These are phyloP conservation scores for Citrus reticulata DNA, from an alignment of 345 rosid genomes.

Conservation along the genomic window DNA sequence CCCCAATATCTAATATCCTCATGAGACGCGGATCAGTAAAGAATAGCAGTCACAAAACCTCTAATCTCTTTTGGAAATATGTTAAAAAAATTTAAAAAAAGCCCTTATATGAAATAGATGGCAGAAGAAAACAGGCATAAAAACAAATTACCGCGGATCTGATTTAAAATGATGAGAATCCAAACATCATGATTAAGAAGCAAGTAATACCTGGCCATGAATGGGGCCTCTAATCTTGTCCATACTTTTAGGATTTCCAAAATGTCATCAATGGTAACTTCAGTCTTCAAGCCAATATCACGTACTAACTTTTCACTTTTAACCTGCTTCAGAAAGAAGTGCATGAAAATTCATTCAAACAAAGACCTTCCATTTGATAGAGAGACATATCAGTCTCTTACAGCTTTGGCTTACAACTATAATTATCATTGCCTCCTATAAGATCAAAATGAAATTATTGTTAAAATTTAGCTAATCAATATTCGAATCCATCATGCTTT, in stretches of 20 bases:
- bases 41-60: not conserved
- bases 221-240: slow-evolving; percentile 47
- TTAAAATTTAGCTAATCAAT: not conserved
- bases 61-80: not conserved
- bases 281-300: slow-evolving; percentile 73
- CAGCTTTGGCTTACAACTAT: not conserved
- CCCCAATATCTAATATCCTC: not conserved
- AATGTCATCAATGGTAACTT: slow-evolving; percentile 58
- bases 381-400: not conserved
- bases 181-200: not conserved
- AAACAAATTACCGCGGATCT: not conserved
- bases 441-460: not conserved
- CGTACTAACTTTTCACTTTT: slow-evolving; percentile 51
- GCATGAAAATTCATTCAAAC: not conserved
- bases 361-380: not conserved
- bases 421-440: too few relatives aligned
- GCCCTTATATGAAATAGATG: not conserved
- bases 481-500: not conserved
- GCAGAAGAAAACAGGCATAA: not conserved
- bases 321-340: slow-evolving; percentile 47
- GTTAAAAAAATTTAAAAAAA: not conserved
- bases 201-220: slow-evolving; percentile 62
- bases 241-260: slow-evolving; percentile 51
- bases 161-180: not conserved
- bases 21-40: not conserved